Evolutionary conservation across 2,329 filamentous ascomycete species (phyloP).

Genomic region (Fusarium sp.): DNA sequence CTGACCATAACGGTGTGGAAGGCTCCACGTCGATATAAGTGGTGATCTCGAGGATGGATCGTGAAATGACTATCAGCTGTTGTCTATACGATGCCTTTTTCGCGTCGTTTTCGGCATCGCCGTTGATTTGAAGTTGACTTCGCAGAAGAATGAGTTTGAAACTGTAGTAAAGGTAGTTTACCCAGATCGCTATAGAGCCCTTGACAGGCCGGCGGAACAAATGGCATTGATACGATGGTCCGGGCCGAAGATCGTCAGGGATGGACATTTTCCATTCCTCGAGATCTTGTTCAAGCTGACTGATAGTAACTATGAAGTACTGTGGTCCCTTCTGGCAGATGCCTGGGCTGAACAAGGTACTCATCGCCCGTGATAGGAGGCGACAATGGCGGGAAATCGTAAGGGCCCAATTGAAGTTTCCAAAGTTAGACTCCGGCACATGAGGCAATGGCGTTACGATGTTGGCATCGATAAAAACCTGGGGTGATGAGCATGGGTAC

Average conservation of each 20-base stretch:
- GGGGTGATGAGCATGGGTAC: not conserved
- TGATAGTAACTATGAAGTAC: slow-evolving; percentile 26
- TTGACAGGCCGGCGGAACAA: slow-evolving; percentile 18
- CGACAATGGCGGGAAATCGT: slow-evolving; percentile 32
- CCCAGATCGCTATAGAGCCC: slow-evolving; percentile 29
- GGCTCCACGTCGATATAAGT: slow-evolving; percentile 45
- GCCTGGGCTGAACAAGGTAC: slow-evolving; percentile 32
- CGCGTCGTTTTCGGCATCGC: fast-evolving
- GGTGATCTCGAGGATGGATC: slow-evolving; percentile 38
- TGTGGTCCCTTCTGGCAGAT: slow-evolving; percentile 17
- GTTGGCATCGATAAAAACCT: slow-evolving; percentile 37
- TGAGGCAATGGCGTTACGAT: slow-evolving; percentile 37
- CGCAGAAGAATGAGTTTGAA: slow-evolving; percentile 34
- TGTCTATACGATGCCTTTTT: not conserved
- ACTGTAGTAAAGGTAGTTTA: slow-evolving; percentile 43
- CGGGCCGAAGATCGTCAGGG: slow-evolving; percentile 24
- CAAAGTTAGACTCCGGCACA: slow-evolving; percentile 40
- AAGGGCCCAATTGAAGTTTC: slow-evolving; percentile 31
- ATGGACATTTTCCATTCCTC: slow-evolving; percentile 37
- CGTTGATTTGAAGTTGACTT: slow-evolving; percentile 23
- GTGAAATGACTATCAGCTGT: slow-evolving; percentile 27
- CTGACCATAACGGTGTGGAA: slow-evolving; percentile 43
- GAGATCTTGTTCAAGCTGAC: slow-evolving; percentile 32
- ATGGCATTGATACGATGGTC: not conserved
- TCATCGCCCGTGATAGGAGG: slow-evolving; percentile 35